Percentiles rank a stretch among this genome's conserved stretches.
Evolutionary conservation across 169 alveolate genomes (phyloP).

Genomic region (Cryptosporidium muris): DNA sequence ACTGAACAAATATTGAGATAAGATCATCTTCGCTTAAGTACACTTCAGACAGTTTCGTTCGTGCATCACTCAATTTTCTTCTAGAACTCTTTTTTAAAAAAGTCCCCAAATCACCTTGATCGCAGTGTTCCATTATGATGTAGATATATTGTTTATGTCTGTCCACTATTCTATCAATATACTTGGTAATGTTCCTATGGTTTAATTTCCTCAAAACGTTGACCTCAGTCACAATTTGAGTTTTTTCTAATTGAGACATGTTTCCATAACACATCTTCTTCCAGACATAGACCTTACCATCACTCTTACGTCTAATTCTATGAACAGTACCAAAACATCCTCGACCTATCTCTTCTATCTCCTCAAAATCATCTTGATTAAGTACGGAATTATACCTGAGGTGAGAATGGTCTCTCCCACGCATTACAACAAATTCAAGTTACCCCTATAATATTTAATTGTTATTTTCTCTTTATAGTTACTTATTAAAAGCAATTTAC

Average conservation of each 20-base stretch:
- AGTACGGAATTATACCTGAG: not conserved
- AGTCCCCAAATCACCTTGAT: conserved; percentile 94
- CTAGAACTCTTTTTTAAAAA: conserved; percentile 88
- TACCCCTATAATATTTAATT: no score
- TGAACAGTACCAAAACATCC: conserved; percentile 88
- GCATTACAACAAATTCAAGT: no score
- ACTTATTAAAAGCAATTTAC: no score
- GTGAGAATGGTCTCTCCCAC: no score
- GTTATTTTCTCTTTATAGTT: no score
- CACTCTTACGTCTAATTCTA: conserved; percentile 80
- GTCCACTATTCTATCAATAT: conserved; percentile 93
- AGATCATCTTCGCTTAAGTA: conserved; percentile 91
- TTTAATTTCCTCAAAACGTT: conserved; percentile 93
- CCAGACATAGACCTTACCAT: conserved; percentile 90
- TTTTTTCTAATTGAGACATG: conserved; percentile 93
- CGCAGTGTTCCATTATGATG: conserved; percentile 96
- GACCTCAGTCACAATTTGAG: conserved; percentile 94
- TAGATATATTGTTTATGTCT: conserved; percentile 88
- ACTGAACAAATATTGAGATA: conserved; percentile 92
- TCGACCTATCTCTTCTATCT: conserved; percentile 80
- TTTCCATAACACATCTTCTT: conserved; percentile 94
- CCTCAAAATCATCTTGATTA: conserved; percentile 79
- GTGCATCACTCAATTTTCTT: conserved; percentile 78
- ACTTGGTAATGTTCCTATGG: conserved; percentile 93
- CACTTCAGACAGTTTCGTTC: not conserved